Conservation (phyloP, 202 grass and related monocot genomes). For the Setaria viridis region DNA sequence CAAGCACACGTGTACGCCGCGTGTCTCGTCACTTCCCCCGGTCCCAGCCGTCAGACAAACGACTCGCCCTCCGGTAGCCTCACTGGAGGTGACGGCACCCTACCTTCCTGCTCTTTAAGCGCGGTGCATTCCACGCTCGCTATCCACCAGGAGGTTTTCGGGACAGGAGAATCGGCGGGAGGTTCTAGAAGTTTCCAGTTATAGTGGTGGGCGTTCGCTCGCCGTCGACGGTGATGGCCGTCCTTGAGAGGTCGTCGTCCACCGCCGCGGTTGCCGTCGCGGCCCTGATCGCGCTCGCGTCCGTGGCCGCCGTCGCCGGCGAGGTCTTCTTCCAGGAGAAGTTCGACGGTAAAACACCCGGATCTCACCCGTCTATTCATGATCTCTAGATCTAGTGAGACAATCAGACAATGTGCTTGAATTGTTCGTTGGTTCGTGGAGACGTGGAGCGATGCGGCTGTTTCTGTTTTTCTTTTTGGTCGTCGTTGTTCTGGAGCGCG, state of each 20-base stretch:
- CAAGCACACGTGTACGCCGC: conserved; percentile 16
- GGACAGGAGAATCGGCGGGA: not conserved
- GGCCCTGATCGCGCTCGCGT: conserved; percentile 51
- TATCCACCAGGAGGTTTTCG: conserved; percentile 19
- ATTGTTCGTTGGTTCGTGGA: not conserved
- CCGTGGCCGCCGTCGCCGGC: conserved; percentile 43
- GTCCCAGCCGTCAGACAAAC: conserved; percentile 9
- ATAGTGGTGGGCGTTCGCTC: not conserved
- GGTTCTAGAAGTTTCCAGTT: conserved; percentile 36
- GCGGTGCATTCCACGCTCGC: conserved; percentile 20
- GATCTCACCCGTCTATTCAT: conserved; percentile 13
- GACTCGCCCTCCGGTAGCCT: not conserved
- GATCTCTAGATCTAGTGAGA: not conserved
- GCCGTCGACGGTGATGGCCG: conserved; percentile 42
- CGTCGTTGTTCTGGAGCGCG: no score
- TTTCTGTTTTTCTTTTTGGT: not conserved
- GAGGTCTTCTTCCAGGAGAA: conserved; percentile 82
- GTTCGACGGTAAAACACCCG: conserved; percentile 58
- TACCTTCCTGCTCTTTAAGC: conserved; percentile 17
- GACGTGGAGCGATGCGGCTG: not conserved
- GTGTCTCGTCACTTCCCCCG: not conserved
- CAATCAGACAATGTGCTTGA: not conserved
- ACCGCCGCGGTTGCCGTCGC: conserved; percentile 21
- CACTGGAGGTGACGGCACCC: not conserved
- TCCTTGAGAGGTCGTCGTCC: conserved; percentile 24